Conservation (phyloP, 116 monocot species). For the Dioscorea cayenensis region DNA sequence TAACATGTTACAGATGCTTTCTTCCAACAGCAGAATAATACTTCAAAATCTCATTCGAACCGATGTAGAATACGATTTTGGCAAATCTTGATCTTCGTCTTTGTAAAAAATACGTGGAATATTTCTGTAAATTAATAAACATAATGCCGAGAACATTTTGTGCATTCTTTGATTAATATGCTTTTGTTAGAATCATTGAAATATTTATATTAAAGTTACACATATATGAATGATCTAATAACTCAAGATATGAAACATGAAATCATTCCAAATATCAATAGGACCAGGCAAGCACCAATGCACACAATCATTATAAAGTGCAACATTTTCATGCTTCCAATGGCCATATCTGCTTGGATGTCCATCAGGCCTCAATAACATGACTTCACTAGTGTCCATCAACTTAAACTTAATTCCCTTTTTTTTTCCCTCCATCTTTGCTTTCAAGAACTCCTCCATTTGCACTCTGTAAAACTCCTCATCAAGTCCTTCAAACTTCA, state of each 20-base stretch:
- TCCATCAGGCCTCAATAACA: conserved; percentile 62
- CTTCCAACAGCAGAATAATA: no score
- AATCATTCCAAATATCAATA: conserved; percentile 41
- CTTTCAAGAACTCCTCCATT: conserved; percentile 32
- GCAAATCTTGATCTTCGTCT: no score
- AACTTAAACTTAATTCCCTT: conserved; percentile 26
- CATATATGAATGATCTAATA: background rate
- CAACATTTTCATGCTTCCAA: conserved; percentile 22
- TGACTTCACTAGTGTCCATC: conserved; percentile 36
- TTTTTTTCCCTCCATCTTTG: conserved; percentile 14
- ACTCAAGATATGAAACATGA: conserved; percentile 24
- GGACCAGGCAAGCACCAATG: conserved; percentile 65
- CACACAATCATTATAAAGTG: conserved; percentile 52
- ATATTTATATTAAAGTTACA: no score
- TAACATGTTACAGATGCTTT: no score
- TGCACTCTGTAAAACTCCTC: conserved; percentile 26
- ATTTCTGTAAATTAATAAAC: no score
- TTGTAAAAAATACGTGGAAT: no score
- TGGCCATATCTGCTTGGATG: conserved; percentile 65
- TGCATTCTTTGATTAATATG: no score
- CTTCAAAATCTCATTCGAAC: no score
- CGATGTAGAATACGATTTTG: no score
- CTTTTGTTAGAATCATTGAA: no score
- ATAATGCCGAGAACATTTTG: no score
- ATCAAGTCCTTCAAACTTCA: conserved; percentile 12